Percentiles rank a stretch among this genome's conserved stretches.
These are phyloP conservation scores for Colletotrichum horii DNA, from an alignment of 2,329 filamentous ascomycete species.

Conservation along the genomic window DNA sequence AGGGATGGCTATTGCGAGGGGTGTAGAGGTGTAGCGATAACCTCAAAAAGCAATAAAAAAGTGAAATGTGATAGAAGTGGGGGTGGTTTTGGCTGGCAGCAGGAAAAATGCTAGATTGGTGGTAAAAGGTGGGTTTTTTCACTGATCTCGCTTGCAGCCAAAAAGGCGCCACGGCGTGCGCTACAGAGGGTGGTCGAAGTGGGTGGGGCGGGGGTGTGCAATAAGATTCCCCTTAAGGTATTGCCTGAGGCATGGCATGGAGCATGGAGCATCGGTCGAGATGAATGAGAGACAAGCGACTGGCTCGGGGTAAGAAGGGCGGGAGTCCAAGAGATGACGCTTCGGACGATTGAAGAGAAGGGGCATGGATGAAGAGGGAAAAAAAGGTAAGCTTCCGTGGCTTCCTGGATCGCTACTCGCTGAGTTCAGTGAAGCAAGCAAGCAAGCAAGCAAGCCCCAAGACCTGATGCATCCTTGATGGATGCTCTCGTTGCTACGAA, in stretches of 20 bases:
- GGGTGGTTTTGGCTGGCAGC: too few species aligned
- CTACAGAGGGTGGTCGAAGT: too few species aligned
- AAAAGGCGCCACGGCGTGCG: too few species aligned
- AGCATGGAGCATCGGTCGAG: neutral
- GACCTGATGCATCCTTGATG: neutral
- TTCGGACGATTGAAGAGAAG: neutral
- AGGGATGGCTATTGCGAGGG: too few species aligned
- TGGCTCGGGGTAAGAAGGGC: neutral
- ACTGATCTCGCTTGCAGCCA: too few species aligned
- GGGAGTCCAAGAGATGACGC: neutral
- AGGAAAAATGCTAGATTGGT: too few species aligned
- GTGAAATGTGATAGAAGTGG: too few species aligned
- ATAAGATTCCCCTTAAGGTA: too few species aligned
- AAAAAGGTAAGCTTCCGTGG: neutral
- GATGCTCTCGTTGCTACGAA: neutral
- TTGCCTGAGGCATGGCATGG: slow-evolving; percentile 6
- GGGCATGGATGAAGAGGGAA: neutral
- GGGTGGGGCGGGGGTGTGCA: too few species aligned
- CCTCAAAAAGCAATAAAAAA: too few species aligned
- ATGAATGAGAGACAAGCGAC: slow-evolving; percentile 1
- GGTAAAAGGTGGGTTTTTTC: too few species aligned
- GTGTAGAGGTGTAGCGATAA: too few species aligned
- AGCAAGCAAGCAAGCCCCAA: slow-evolving; percentile 3
- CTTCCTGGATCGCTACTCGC: neutral
- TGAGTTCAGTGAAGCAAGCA: neutral